Conservation (phyloP, 495 filamentous ascomycete genomes). For the Tuber borchii region DNA sequence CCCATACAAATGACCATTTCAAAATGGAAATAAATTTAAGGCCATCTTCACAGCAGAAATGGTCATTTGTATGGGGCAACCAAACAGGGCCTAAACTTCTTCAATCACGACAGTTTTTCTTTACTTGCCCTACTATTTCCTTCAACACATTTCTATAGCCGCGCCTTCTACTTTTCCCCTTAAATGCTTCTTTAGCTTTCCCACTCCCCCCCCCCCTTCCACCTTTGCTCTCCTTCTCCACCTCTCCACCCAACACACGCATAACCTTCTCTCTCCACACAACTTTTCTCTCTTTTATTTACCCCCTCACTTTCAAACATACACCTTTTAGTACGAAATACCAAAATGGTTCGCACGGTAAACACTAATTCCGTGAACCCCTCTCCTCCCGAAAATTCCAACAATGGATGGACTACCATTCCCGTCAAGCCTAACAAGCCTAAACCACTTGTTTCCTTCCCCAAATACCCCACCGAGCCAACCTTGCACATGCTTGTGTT, state of each 20-base stretch:
- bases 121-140: background rate
- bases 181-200: too few relatives aligned
- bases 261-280: too few relatives aligned
- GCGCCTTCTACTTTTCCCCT: too few relatives aligned
- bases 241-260: too few relatives aligned
- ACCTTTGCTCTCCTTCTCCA: too few relatives aligned
- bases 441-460: background rate
- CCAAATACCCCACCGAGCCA: background rate
- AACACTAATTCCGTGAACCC: background rate
- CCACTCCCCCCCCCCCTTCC: too few relatives aligned
- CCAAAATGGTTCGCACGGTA: background rate
- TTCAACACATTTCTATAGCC: background rate
- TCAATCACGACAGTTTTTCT: background rate
- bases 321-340: background rate
- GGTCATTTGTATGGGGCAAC: too few relatives aligned
- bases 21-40: too few relatives aligned
- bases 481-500: background rate
- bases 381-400: background rate
- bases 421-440: background rate
- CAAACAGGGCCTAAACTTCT: too few relatives aligned
- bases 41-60: too few relatives aligned
- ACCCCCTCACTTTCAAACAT: background rate
- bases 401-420: background rate
- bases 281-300: too few relatives aligned
- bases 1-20: too few relatives aligned